Evolutionary conservation across 1,284 basidiomycete species (phyloP).

Genomic region (Cryptococcus sp.): DNA sequence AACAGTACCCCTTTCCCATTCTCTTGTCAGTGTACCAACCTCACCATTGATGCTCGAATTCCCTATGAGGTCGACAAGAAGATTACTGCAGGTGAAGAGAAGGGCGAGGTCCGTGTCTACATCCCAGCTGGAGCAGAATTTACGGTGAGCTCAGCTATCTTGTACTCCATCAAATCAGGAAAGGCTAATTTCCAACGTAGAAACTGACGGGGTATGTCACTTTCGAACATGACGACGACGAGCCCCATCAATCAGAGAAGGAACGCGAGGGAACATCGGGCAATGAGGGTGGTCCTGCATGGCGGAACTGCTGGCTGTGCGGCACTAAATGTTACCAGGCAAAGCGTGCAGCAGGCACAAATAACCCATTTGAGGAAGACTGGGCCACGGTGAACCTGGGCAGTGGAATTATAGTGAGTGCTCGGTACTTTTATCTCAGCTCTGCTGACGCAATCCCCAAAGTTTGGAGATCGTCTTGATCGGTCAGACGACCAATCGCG

Average conservation of each 20-base stretch:
- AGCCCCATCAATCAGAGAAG: background rate
- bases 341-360: constrained; percentile 14
- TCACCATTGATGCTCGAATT: constrained; percentile 26
- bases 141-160: constrained; percentile 9
- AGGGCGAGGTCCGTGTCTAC: constrained; percentile 5
- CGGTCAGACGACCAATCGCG: constrained; percentile 5
- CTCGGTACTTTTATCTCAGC: background rate
- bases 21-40: constrained; percentile 40
- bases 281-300: constrained; percentile 15
- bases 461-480: constrained; percentile 9
- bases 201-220: constrained; percentile 29
- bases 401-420: constrained; percentile 38
- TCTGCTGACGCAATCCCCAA: background rate
- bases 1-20: constrained; percentile 30
- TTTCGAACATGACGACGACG: constrained; percentile 21
- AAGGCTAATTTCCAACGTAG: constrained; percentile 10
- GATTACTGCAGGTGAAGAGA: background rate
- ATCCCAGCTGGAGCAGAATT: constrained; percentile 10
- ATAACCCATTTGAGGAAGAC: constrained; percentile 23
- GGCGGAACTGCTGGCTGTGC: constrained; percentile 47
- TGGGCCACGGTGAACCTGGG: constrained; percentile 36
- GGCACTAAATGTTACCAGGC: constrained; percentile 28
- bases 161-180: constrained; percentile 6
- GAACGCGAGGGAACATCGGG: background rate
- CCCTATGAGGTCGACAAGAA: constrained; percentile 11